Evolutionary conservation across 1,284 basidiomycete species (phyloP), one percentile per base, ranked within the genome.

Genomic region (Exobasidium cylindrosporum): DNA sequence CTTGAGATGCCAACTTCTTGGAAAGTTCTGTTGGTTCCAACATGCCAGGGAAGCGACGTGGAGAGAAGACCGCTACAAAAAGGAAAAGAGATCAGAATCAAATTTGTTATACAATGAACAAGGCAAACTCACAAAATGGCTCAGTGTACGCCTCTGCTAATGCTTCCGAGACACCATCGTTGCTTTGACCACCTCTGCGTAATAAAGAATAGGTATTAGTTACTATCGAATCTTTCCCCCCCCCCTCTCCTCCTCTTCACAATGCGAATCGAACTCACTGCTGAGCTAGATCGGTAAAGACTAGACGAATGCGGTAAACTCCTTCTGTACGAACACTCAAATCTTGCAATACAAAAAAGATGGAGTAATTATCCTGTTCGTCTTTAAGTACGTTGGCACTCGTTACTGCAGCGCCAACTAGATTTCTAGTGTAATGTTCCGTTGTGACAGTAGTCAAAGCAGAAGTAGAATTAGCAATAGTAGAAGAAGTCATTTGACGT

Each of bases 301-400:
- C 65, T 46, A 76, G 61, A 61, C 71, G 72, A 62, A 76, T 69
- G 24, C 74, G 65, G 54, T 76, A 76, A 11, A 70, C 63, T 6
- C 74, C 74, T 46, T 76, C 74, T 13, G 69, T 74, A 1, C 74
- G 58, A 1, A 76, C 74, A 21, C 64, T 67, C 55, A 76, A 68
- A 49, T 76, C 74, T 55, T 76, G 74, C 46, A 76, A 69, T 29
- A 74, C 73, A 50, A 76, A 76, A 40, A 76, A 76, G 53, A 69
- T 76, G 58, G 72, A 67, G 57, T 67, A 67, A 53, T 69, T 61
- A 58, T 74, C 73, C 24, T 70, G 61, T 43, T 72, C 70, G 58
- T 76, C 73, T 55, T 68, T 67, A 43, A 74, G 63, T 32, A 73
- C 69, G 14, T 72, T 74, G 17, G 74, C 74, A 57, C 69, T 73